phyloP scores from a whole-genome alignment of 2,329 filamentous ascomycete genomes.

The Aspergillus latus region DNA sequence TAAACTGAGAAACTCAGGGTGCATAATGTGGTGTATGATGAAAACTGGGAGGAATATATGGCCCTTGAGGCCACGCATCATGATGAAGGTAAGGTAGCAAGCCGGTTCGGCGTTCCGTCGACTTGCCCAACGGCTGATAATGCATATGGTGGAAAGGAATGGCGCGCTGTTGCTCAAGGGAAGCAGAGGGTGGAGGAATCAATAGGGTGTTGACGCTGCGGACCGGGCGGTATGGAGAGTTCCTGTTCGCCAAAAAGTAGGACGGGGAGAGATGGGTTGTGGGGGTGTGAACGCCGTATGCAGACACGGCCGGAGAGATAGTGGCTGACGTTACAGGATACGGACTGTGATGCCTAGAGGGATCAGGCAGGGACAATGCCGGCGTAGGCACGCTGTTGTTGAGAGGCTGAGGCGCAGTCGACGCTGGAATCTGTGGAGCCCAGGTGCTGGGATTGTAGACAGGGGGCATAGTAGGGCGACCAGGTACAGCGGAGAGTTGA shows the following conservation, averaged over 20 bases:
- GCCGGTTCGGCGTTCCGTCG: constrained; percentile 64
- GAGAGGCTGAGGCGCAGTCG: constrained; percentile 32
- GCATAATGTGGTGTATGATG: constrained; percentile 32
- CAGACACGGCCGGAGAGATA: constrained; percentile 69
- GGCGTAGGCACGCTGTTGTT: constrained; percentile 32
- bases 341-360: constrained; percentile 49
- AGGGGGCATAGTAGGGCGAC: constrained; percentile 69
- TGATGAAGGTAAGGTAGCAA: constrained; percentile 60
- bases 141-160: constrained; percentile 72
- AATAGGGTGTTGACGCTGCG: constrained; percentile 87
- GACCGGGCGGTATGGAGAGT: constrained; percentile 89
- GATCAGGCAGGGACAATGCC: constrained; percentile 33
- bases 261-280: constrained; percentile 80
- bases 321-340: constrained; percentile 54
- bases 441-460: constrained; percentile 62
- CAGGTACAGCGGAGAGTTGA: constrained; percentile 63
- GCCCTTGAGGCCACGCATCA: constrained; percentile 44
- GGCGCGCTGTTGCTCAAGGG: constrained; percentile 71
- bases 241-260: constrained; percentile 80
- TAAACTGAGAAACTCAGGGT: constrained; percentile 18
- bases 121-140: constrained; percentile 73
- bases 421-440: constrained; percentile 44
- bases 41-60: constrained; percentile 32
- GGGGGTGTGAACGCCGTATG: constrained; percentile 59
- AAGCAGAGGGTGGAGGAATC: constrained; percentile 78